Evolutionary conservation across 257 asterid species (phyloP), one percentile per base, ranked within the genome.

Genomic region (Nicotiana benthamiana): DNA sequence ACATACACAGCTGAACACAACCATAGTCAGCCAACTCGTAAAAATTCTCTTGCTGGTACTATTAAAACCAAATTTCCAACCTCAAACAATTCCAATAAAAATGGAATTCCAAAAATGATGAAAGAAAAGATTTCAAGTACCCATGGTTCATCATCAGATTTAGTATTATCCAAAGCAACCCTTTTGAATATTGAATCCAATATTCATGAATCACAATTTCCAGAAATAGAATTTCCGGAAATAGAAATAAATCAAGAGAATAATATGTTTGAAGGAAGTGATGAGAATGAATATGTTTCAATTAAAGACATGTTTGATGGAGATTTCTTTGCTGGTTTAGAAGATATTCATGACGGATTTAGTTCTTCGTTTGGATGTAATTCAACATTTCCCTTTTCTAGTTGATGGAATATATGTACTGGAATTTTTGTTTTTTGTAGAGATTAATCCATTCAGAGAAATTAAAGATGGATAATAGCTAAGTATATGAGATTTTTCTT

Each of bases 1-100:
- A 93, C 97, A 82, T 95, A 93, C 89, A 89, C 95, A 3, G 97
- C 91, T 13, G 99, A 95, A 79, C 99, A 95, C 86, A 87, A 87
- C 91, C 99, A 95, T 68, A 90, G 94, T 94, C 90, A 90, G 83
- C 99, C 99, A 3, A 93, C 97, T 3, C 81, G 93, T 6, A 80
- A 93, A 64, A 95, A 93, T 27, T 95, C 98, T 17, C 86, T 95
- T 9, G 98, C 99, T 13, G 99, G 99, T 1, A 95, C 98, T 1
- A 87, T 88, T 7, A 81, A 98, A 65, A 91, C 90, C 66, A 93
- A 93, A 76, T 93, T 93, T 83, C 92, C 91, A 24, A 65, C 89
- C 18, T 72, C 87, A 0, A 87, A 87, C 62, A 75, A 12, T 70
- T 75, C 82, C 2, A 59, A 52, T 7, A 66, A 57, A 3, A 30